Evolutionary conservation across 441 rosid species (phyloP).

Genomic region (Erodium texanum): DNA sequence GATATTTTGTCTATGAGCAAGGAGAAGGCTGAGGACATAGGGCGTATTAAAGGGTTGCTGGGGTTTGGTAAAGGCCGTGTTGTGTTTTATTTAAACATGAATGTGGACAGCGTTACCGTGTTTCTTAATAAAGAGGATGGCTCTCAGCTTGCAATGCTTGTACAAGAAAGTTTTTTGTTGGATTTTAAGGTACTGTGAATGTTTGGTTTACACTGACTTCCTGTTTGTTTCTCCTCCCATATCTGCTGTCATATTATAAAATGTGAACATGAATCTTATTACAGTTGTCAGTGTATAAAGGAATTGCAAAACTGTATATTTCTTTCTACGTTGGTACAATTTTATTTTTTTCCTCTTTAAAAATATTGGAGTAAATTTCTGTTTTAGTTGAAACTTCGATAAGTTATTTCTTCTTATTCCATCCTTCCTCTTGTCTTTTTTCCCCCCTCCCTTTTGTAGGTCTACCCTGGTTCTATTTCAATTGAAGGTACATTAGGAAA

Average conservation of each 20-base stretch:
- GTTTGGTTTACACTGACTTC: neutral
- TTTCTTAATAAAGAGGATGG: conserved; percentile 97
- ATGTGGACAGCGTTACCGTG: conserved; percentile 81
- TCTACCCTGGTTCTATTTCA: conserved; percentile 87
- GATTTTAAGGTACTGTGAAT: conserved; percentile 65
- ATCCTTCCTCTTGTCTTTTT: conserved; percentile 13
- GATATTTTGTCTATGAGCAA: conserved; percentile 41
- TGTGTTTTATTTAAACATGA: conserved; percentile 82
- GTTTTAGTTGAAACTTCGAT: conserved; percentile 10
- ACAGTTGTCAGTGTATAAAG: neutral
- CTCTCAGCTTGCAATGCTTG: conserved; percentile 91
- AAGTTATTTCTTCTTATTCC: conserved; percentile 15
- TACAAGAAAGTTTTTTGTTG: conserved; percentile 85
- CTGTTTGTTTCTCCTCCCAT: conserved; percentile 12
- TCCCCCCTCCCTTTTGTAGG: conserved; percentile 32
- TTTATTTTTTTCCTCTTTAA: neutral
- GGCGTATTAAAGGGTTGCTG: conserved; percentile 78
- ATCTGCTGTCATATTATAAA: conserved; percentile 2
- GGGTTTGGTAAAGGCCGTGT: conserved; percentile 97
- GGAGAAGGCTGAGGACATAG: conserved; percentile 62
- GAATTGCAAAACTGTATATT: neutral
- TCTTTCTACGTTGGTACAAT: neutral
- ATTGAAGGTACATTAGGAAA: conserved; percentile 93
- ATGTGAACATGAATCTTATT: conserved; percentile 8
- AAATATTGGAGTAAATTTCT: conserved; percentile 9